Evolutionary conservation across 208 protist genomes (phyloP).

Genomic region (Trypanosoma theileri): DNA sequence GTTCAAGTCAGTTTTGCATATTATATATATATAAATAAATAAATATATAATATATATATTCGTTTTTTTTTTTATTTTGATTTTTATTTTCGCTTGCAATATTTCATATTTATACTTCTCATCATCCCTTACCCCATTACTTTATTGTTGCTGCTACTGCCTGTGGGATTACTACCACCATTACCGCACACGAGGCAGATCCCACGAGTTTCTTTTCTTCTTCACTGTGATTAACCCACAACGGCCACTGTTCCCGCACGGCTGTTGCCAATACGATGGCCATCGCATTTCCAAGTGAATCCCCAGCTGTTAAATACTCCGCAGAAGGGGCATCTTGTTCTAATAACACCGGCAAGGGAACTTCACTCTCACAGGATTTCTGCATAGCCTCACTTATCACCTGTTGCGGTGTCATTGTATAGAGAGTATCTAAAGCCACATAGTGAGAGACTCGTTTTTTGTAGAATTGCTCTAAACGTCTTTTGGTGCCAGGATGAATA

Average conservation of each 20-base stretch:
- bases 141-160: neutral
- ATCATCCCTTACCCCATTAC: neutral
- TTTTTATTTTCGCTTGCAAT: too few species aligned
- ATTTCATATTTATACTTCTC: too few species aligned
- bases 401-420: slow-evolving; percentile 38
- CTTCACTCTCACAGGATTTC: slow-evolving; percentile 7
- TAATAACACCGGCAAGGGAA: neutral
- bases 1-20: too few species aligned
- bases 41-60: neutral
- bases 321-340: neutral
- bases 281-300: slow-evolving; percentile 40
- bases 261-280: slow-evolving; percentile 26
- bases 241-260: slow-evolving; percentile 24
- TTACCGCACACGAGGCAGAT: neutral
- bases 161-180: slow-evolving; percentile 4
- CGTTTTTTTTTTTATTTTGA: too few species aligned
- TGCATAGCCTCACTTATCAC: slow-evolving; percentile 34
- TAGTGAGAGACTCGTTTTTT: slow-evolving; percentile 41
- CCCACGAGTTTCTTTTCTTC: neutral
- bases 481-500: slow-evolving; percentile 18
- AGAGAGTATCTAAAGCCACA: slow-evolving; percentile 32
- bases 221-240: slow-evolving; percentile 1
- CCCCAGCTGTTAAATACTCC: slow-evolving; percentile 2
- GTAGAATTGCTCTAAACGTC: slow-evolving; percentile 45
- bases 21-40: too few species aligned